Evolutionary conservation across 345 rosid genomes (phyloP).

Genomic region (Gossypium sturtianum): DNA sequence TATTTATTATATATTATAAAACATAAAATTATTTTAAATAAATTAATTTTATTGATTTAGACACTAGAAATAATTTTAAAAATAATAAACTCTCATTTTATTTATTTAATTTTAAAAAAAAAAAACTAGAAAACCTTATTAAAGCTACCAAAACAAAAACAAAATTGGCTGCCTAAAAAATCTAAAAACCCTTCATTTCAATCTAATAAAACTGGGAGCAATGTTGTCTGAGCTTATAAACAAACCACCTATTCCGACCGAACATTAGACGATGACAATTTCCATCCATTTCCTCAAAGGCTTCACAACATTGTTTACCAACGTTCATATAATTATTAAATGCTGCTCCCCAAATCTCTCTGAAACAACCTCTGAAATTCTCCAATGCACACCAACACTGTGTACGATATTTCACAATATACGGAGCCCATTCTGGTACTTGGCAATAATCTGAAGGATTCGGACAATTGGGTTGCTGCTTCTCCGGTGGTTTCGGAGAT

Average conservation of each 20-base stretch:
- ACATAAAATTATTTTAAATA: no score
- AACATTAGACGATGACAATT: not conserved
- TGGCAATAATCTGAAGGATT: no score
- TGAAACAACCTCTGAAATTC: not conserved
- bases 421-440: no score
- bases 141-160: not conserved
- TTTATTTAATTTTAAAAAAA: no score
- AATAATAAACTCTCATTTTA: no score
- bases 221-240: not conserved
- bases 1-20: no score
- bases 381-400: no score
- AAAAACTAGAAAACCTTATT: not conserved
- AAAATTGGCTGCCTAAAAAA: not conserved
- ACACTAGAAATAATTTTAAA: no score
- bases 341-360: not conserved
- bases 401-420: no score
- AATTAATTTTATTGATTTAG: no score
- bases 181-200: not conserved
- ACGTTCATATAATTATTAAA: not conserved
- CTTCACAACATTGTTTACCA: not conserved
- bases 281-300: not conserved
- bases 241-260: not conserved
- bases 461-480: no score
- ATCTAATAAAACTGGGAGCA: not conserved
- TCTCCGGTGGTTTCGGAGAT: no score